Percentiles rank a stretch among this genome's conserved stretches.
Evolutionary conservation across 2,329 filamentous ascomycete genomes (phyloP).

Genomic region (Knoxdaviesia capensis): DNA sequence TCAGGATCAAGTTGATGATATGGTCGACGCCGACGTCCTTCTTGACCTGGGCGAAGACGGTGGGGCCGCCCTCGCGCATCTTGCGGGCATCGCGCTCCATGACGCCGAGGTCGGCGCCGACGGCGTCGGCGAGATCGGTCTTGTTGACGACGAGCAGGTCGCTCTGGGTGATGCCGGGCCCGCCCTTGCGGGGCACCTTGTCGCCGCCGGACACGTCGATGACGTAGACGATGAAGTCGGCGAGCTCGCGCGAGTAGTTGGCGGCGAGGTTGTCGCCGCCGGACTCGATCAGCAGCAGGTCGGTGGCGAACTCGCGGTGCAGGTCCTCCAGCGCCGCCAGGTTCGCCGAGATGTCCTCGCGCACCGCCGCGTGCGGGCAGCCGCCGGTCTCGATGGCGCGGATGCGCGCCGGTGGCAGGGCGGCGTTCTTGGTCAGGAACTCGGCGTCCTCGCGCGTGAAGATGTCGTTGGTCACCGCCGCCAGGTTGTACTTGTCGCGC

Average conservation of each 20-base stretch:
- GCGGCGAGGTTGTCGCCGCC: constrained; percentile 94
- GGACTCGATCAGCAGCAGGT: constrained; percentile 82
- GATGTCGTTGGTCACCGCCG: constrained; percentile 96
- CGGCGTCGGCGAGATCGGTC: constrained; percentile 76
- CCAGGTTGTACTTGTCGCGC: constrained; percentile 64
- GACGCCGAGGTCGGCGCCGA: constrained; percentile 75
- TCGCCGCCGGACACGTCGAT: constrained; percentile 94
- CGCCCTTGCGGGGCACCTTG: constrained; percentile 90
- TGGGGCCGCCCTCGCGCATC: constrained; percentile 90
- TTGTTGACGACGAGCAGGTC: constrained; percentile 93
- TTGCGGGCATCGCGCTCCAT: constrained; percentile 91
- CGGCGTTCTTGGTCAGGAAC: constrained; percentile 75
- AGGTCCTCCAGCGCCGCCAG: constrained; percentile 80
- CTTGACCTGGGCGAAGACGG: constrained; percentile 96
- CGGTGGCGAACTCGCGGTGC: constrained; percentile 57
- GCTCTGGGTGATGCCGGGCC: constrained; percentile 90
- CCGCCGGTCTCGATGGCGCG: constrained; percentile 94
- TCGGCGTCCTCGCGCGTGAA: constrained; percentile 97
- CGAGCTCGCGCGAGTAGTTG: constrained; percentile 87
- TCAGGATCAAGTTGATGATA: constrained; percentile 73
- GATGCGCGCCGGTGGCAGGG: constrained; percentile 67
- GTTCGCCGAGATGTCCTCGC: constrained; percentile 91
- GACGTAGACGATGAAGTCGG: constrained; percentile 96
- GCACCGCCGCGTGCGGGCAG: constrained; percentile 89
- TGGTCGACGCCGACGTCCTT: constrained; percentile 66